A percentile compares a stretch with the other conserved stretches of the same genome.
These are phyloP conservation scores for Aegilops sharonensis DNA, from an alignment of 176 grass and related monocot species.

Conservation along the genomic window DNA sequence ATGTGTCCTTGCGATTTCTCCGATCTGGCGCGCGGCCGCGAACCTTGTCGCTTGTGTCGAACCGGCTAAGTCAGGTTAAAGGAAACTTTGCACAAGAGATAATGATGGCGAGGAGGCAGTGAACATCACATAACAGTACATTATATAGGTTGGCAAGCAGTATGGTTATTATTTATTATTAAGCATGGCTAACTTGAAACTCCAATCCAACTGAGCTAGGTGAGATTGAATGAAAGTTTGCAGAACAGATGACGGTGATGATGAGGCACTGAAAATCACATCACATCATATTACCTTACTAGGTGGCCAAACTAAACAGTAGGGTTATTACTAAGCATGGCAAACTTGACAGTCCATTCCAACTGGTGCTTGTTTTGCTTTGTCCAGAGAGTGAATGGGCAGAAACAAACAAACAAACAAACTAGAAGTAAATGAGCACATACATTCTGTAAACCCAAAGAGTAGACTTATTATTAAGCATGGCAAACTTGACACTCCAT, in stretches of 20 bases:
- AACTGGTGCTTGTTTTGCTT: too few species aligned
- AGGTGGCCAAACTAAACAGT: too few species aligned
- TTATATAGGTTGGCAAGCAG: not conserved
- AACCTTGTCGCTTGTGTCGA: slow-evolving; percentile 87
- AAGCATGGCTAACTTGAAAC: not conserved
- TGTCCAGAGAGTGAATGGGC: not conserved
- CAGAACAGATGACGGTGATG: too few species aligned
- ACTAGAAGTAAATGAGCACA: too few species aligned
- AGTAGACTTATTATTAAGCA: too few species aligned
- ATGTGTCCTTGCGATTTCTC: slow-evolving; percentile 88
- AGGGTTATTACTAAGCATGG: not conserved
- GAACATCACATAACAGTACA: not conserved
- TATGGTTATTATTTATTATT: not conserved
- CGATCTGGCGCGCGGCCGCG: slow-evolving; percentile 89
- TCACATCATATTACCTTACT: too few species aligned
- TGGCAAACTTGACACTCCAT: too few species aligned
- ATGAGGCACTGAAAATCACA: too few species aligned
- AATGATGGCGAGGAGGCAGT: not conserved
- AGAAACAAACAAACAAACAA: not conserved
- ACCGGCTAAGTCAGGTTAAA: slow-evolving; percentile 79
- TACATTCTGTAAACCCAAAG: too few species aligned
- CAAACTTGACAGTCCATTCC: not conserved
- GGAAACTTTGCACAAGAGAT: slow-evolving; percentile 31
- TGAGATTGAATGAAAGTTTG: too few species aligned
- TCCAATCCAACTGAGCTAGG: not conserved